Evolutionary conservation across 495 filamentous ascomycete genomes (phyloP), one percentile per base, ranked within the genome.

Genomic region (Astrothelium macrocarpum): DNA sequence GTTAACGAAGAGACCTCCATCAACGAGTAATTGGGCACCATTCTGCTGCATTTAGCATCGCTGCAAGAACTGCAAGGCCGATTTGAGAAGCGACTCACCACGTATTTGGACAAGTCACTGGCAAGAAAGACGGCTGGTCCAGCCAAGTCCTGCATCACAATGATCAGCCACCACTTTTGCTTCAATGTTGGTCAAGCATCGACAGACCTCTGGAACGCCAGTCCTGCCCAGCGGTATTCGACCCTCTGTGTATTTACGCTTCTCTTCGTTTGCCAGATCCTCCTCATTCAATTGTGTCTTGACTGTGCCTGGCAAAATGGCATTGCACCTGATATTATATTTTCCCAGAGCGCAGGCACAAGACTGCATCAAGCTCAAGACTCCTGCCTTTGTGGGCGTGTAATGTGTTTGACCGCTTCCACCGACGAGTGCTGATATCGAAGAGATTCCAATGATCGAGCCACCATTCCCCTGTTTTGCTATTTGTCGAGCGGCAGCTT

Each of bases 61-160:
- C n/a, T n/a, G n/a, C n/a, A n/a, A n/a, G n/a, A n/a, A n/a, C n/a
- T n/a, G n/a, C n/a, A n/a, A n/a, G n/a, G n/a, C n/a, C n/a, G n/a
- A n/a, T n/a, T n/a, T n/a, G n/a, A n/a, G n/a, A n/a, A n/a, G n/a
- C n/a, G n/a, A 71, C 71, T 65, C 34, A 73, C 71, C 59, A 77
- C 74, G 68, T 76, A 77, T 36, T 59, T 69, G 61, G 68, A 68
- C 49, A 70, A 59, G 64, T 90, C 89, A 70, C 87, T 87, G 0
- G 87, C 91, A 74, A 95, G 76, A 75, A 95, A 95, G 39, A 96
- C 88, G 28, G 91, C 91, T 9, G 89, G 91, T 2, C 90, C 90
- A 0, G 82, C 89, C 73, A 95, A 69, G 78, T 95, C 90, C 43
- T 66, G 68, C 32, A 28, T 59, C 66, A 29, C 3, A 56, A 26